Evolutionary conservation across 768 basidiomycete species (phyloP).

Genomic region (Neoboletus brunneissimus): DNA sequence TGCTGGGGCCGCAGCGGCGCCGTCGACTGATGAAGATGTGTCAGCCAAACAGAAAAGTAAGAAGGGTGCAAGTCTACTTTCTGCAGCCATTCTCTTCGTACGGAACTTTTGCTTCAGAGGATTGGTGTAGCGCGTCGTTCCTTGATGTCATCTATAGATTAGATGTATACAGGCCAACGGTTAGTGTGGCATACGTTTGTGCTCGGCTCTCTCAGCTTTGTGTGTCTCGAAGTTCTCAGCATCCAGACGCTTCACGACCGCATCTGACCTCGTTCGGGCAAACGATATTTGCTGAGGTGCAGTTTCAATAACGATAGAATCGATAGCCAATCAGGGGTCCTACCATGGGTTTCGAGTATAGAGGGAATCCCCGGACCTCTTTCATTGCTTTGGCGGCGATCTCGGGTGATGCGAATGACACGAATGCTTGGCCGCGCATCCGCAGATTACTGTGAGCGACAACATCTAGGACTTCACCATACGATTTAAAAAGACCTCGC

Average conservation of each 20-base stretch:
- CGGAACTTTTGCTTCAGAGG: conserved; percentile 85
- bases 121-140: conserved; percentile 80
- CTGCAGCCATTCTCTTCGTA: conserved; percentile 76
- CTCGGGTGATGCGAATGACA: conserved; percentile 83
- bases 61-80: conserved; percentile 46
- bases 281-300: conserved; percentile 88
- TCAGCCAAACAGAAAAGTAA: conserved; percentile 1
- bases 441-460: conserved; percentile 91
- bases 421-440: conserved; percentile 98
- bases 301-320: not conserved
- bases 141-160: conserved; percentile 37
- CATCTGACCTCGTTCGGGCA: conserved; percentile 84
- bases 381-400: conserved; percentile 84
- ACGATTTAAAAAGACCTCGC: conserved; percentile 85
- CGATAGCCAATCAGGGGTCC: conserved; percentile 10
- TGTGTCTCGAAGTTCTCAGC: conserved; percentile 68
- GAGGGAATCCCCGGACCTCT: conserved; percentile 90
- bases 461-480: conserved; percentile 92
- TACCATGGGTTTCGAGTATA: conserved; percentile 98
- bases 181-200: conserved; percentile 69
- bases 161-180: not conserved
- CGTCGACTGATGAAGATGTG: conserved; percentile 53
- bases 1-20: conserved; percentile 59
- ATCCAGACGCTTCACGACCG: conserved; percentile 77
- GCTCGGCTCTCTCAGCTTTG: conserved; percentile 67